Evolutionary conservation across 257 asterid genomes (phyloP).

Genomic region (Solanum megistacrolobum): DNA sequence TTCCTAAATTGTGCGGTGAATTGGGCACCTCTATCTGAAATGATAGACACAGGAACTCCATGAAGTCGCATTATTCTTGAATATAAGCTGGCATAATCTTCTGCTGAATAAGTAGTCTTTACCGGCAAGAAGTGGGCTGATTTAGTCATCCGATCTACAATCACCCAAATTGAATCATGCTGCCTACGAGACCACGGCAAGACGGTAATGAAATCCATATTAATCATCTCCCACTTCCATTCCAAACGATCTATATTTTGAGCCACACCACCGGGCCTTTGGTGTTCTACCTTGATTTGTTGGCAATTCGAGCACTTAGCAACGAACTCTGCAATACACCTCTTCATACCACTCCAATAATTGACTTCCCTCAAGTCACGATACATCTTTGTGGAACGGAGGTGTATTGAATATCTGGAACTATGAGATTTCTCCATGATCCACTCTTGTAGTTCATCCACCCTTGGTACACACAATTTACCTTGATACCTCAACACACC

Average conservation of each 20-base stretch:
- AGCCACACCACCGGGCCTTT: neutral
- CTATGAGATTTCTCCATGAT: neutral
- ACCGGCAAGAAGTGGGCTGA: neutral
- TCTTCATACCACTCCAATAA: neutral
- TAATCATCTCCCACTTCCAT: neutral
- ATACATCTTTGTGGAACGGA: neutral
- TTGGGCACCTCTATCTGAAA: neutral
- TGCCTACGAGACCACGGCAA: neutral
- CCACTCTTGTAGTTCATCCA: neutral
- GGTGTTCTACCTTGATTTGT: neutral
- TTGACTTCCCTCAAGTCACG: neutral
- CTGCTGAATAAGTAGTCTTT: too few relatives aligned
- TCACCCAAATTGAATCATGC: too few relatives aligned
- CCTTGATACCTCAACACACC: too few relatives aligned
- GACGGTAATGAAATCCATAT: neutral
- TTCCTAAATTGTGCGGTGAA: neutral
- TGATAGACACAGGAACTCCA: neutral
- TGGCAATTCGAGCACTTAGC: neutral
- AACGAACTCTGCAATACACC: neutral
- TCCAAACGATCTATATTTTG: too few relatives aligned
- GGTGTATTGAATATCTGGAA: too few relatives aligned
- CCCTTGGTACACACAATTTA: too few relatives aligned
- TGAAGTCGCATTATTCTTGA: too few relatives aligned
- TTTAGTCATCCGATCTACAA: neutral
- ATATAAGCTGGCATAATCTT: too few relatives aligned